Base-by-base conservation (phyloP, 345 rosid genomes). In the Citrus unshiu region DNA sequence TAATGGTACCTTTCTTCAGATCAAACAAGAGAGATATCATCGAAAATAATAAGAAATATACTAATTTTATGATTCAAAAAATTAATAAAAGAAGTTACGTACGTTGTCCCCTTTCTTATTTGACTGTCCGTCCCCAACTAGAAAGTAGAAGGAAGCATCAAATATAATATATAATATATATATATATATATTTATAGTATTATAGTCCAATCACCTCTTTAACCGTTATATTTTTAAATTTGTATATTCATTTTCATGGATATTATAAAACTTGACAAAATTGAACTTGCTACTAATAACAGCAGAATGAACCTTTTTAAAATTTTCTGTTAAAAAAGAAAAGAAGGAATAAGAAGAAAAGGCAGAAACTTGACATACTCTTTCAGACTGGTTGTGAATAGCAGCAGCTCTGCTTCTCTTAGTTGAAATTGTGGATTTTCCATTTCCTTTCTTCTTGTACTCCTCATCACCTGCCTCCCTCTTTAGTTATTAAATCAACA, bases 351-450 rank as follows among this genome's bases (percentile, higher is more conserved):
- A 34, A 34, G 35, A 34, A 34, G 6, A 0, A 4, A 0, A 73
- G 61, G 67, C 46, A 6, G 63, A n/a, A 5, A 25, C 25, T 25
- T 25, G 58, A 74, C 82, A n/a, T 91, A 95, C 98, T 22, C 98
- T 91, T 88, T 96, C 99, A 60, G 98, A 96, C 81, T 94, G 99
- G 87, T 94, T 96, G 81, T 96, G 99, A 78, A 96, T 87, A 30
- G 95, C 98, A 18, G 98, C 99, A 70, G 99, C 98, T 71, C 99
- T 82, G 79, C 95, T 93, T 83, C 97, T 85, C 81, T 89, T 94
- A 3, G 92, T 94, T 27, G 94, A 93, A 69, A 79, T 82, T 21
- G 96, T 88, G n/a, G 96, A 92, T 83, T 91, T 90, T 14, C 87
- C 83, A 22, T 25, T 87, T 2, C 79, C 87, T 80, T 79, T 89